Evolutionary conservation across 1,284 basidiomycete genomes (phyloP).

Genomic region (Ceratobasidium sp.): DNA sequence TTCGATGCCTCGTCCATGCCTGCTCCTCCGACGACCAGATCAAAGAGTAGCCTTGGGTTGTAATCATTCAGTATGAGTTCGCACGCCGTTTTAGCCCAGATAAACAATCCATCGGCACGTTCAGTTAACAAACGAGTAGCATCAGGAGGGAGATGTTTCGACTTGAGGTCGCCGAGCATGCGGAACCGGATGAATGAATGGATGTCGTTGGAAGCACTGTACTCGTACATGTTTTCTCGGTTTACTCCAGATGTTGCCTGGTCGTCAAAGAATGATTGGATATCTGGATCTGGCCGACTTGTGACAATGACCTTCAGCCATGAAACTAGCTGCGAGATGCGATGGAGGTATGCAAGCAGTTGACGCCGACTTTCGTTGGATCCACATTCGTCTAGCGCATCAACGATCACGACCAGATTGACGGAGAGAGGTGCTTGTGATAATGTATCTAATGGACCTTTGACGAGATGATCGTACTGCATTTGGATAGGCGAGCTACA

Average conservation of each 20-base stretch:
- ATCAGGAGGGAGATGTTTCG: too few species aligned
- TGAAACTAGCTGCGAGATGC: neutral
- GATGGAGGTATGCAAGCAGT: neutral
- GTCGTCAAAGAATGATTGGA: neutral
- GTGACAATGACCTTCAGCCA: conserved; percentile 33
- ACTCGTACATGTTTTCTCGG: neutral
- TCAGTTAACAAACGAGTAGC: neutral
- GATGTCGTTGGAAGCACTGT: neutral
- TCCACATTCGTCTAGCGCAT: conserved; percentile 33
- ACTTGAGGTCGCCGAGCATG: neutral
- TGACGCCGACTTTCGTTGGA: neutral
- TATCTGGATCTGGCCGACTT: conserved; percentile 15
- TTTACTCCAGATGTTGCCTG: neutral
- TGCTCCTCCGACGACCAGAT: neutral
- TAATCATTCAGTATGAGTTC: neutral
- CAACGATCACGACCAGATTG: conserved; percentile 12
- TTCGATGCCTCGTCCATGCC: neutral
- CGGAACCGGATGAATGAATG: neutral
- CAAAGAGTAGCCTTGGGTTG: neutral
- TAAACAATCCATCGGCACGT: conserved; percentile 33
- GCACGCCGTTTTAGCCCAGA: conserved; percentile 25
- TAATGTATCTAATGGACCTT: neutral
- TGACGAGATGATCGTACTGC: neutral
- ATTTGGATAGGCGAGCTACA: neutral
- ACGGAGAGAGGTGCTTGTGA: neutral